A percentile compares a stretch with the other conserved stretches of the same genome.
Conservation (phyloP, 768 basidiomycete species). For the Ramaria sp. region DNA sequence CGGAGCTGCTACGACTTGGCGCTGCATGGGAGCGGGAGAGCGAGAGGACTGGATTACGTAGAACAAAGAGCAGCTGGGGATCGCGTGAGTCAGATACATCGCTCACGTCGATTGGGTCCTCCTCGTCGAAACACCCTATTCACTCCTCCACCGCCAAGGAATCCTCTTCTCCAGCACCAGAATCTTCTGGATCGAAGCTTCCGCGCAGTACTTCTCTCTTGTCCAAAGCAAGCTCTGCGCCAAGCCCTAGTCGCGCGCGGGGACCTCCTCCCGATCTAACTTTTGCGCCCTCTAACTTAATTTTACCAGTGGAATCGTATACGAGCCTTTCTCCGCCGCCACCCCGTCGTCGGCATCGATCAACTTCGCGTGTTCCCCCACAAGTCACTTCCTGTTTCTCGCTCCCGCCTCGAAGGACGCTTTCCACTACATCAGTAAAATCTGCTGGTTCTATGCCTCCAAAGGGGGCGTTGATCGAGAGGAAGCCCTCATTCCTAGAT, state of each 20-base stretch:
- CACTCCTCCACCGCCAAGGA: not conserved
- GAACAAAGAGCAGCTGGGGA: not conserved
- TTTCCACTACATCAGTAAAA: not conserved
- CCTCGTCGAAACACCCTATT: not conserved
- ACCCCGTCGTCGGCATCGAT: not conserved
- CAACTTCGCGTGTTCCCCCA: not conserved
- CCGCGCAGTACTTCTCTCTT: not conserved
- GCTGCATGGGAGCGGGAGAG: not conserved
- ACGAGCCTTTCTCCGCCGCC: slow-evolving; percentile 3
- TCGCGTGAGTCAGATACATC: not conserved
- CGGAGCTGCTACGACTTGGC: slow-evolving; percentile 2
- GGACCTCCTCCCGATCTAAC: not conserved
- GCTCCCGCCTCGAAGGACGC: not conserved
- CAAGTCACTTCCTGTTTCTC: not conserved
- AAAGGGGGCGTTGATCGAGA: not conserved
- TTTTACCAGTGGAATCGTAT: not conserved
- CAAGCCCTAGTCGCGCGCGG: not conserved
- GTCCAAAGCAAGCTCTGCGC: not conserved
- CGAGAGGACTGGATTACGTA: not conserved
- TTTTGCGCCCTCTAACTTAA: not conserved
- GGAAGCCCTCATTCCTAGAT: slow-evolving; percentile 1
- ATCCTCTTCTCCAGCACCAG: not conserved
- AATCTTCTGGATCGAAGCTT: not conserved
- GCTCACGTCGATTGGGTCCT: not conserved
- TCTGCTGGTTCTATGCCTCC: not conserved